A percentile compares a stretch with the other conserved stretches of the same genome.
Evolutionary conservation across 495 filamentous ascomycete species (phyloP).

Genomic region (Rostrohypoxylon terebratum): DNA sequence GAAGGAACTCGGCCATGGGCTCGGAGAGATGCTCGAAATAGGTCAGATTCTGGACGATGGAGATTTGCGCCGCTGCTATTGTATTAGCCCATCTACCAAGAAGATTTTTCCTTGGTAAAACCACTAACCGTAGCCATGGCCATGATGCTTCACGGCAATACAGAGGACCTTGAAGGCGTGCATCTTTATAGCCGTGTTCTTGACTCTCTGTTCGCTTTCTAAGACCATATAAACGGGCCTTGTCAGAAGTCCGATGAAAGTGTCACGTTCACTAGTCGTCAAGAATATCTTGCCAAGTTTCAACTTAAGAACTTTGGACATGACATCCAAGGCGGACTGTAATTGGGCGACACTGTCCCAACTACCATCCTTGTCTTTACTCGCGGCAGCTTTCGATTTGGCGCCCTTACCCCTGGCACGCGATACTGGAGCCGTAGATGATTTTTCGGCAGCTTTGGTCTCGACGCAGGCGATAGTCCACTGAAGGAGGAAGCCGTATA

Average conservation of each 20-base stretch:
- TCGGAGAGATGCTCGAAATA: conserved; percentile 99
- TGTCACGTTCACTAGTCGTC: conserved; percentile 96
- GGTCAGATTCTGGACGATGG: conserved; percentile 94
- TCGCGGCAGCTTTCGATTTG: conserved; percentile 71
- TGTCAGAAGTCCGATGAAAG: conserved; percentile 91
- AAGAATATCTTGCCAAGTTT: conserved; percentile 92
- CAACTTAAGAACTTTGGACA: conserved; percentile 95
- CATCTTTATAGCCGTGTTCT: conserved; percentile 92
- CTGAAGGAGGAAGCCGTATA: conserved; percentile 93
- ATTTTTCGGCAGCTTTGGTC: conserved; percentile 91
- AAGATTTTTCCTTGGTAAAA: not conserved
- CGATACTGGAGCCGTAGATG: conserved; percentile 72
- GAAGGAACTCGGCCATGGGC: conserved; percentile 98
- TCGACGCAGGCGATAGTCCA: conserved; percentile 95
- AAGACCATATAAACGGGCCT: conserved; percentile 93
- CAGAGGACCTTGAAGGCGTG: conserved; percentile 97
- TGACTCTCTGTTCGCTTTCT: conserved; percentile 93
- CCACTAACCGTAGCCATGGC: conserved; percentile 88
- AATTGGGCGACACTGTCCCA: conserved; percentile 93
- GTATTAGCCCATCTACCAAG: conserved; percentile 42
- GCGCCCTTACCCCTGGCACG: conserved; percentile 80
- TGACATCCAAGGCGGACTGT: conserved; percentile 86
- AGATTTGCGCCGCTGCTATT: conserved; percentile 89
- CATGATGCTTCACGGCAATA: conserved; percentile 97
- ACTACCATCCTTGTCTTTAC: conserved; percentile 70